A percentile compares a stretch with the other conserved stretches of the same genome.
These are phyloP conservation scores for Rugonectria rugulosa DNA, from an alignment of 2,329 filamentous ascomycete genomes.

Conservation along the genomic window DNA sequence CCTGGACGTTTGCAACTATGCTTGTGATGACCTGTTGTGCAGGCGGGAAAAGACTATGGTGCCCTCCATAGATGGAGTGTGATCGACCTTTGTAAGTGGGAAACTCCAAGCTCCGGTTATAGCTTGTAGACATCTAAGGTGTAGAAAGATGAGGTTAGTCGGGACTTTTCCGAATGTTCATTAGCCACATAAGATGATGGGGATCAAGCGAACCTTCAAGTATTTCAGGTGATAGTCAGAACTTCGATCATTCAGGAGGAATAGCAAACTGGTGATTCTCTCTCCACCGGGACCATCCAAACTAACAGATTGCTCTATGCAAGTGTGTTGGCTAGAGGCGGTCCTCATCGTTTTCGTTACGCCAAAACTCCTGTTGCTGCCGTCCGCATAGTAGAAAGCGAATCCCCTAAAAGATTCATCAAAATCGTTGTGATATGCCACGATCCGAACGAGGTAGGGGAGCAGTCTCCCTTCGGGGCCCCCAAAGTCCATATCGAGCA, in stretches of 20 bases:
- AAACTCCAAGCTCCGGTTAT: no score
- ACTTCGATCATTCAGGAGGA: no score
- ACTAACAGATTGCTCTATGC: constrained; percentile 4
- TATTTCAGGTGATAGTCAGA: no score
- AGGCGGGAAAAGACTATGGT: neutral
- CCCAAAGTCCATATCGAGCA: constrained; percentile 18
- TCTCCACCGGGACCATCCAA: constrained; percentile 15
- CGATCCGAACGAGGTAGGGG: constrained; percentile 4
- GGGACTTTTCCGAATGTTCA: no score
- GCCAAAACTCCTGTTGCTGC: neutral
- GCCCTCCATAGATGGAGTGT: no score
- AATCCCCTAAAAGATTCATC: neutral
- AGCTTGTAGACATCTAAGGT: no score
- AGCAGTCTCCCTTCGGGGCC: neutral
- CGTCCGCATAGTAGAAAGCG: constrained; percentile 15
- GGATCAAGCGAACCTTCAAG: no score
- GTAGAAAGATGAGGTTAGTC: no score
- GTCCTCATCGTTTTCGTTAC: neutral
- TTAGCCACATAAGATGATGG: no score
- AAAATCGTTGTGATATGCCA: neutral
- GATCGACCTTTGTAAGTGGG: no score
- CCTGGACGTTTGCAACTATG: neutral
- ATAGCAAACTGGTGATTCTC: neutral
- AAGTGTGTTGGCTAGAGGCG: neutral
- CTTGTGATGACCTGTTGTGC: neutral